A percentile compares a stretch with the other conserved stretches of the same genome.
These are phyloP conservation scores for Phaeosphaeriaceae sp. DNA, from an alignment of 2,329 filamentous ascomycete species.

Conservation along the genomic window DNA sequence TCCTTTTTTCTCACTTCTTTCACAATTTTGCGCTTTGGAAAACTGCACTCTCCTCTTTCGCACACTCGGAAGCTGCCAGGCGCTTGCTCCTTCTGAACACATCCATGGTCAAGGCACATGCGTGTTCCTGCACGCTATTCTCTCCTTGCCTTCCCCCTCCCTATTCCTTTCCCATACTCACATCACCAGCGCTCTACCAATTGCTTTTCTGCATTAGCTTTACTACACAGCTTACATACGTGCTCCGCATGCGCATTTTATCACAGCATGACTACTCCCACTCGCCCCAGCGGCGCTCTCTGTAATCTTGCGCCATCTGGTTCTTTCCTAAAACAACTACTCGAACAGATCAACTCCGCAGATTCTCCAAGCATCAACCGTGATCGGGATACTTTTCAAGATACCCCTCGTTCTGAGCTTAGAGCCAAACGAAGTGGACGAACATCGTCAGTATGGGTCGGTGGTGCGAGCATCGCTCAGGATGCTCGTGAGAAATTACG, in stretches of 20 bases:
- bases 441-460: slow-evolving; percentile 25
- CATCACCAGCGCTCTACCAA: neutral
- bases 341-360: slow-evolving; percentile 33
- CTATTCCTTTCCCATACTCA: slow-evolving; percentile 10
- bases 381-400: neutral
- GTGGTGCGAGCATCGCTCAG: slow-evolving; percentile 23
- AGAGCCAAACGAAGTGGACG: neutral
- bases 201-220: slow-evolving; percentile 23
- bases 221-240: slow-evolving; percentile 24
- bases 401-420: neutral
- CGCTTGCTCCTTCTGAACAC: neutral
- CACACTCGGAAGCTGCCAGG: neutral
- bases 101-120: neutral
- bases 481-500: slow-evolving; percentile 33
- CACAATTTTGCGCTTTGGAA: neutral
- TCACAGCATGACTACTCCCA: slow-evolving; percentile 35
- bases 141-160: slow-evolving; percentile 1
- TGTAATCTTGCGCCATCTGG: slow-evolving; percentile 16
- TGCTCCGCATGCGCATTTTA: slow-evolving; percentile 22
- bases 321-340: slow-evolving; percentile 32
- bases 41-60: neutral
- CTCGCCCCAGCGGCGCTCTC: slow-evolving; percentile 9
- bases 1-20: neutral
- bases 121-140: neutral
- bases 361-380: neutral